These are phyloP conservation scores for Prunus mongolica DNA, from an alignment of 306 rosid species.

Conservation along the genomic window DNA sequence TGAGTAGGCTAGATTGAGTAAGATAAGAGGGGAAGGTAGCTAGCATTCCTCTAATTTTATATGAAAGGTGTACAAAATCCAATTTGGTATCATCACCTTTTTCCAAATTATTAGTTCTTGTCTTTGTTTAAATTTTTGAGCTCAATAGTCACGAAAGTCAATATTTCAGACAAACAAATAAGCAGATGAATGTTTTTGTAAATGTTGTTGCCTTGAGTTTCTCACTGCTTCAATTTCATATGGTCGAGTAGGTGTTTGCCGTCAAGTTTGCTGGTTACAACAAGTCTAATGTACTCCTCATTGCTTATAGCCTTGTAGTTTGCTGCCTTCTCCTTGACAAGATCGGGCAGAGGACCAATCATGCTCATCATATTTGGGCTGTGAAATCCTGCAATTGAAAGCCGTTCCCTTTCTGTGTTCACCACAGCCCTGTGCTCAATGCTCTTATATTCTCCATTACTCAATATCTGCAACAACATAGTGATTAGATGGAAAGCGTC, in stretches of 20 bases:
- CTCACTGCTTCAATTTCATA: conserved; percentile 4
- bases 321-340: not conserved
- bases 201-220: not conserved
- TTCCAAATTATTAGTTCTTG: too few species aligned
- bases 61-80: too few species aligned
- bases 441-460: conserved; percentile 28
- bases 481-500: not conserved
- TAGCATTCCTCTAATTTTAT: too few species aligned
- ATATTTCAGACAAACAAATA: too few species aligned
- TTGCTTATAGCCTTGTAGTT: conserved; percentile 13
- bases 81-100: too few species aligned
- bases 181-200: too few species aligned
- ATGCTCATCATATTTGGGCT: not conserved
- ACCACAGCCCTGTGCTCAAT: conserved; percentile 30
- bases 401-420: conserved; percentile 20
- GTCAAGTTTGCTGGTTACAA: conserved; percentile 13
- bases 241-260: conserved; percentile 8
- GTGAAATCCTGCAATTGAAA: conserved; percentile 24
- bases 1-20: too few species aligned
- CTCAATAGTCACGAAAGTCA: too few species aligned
- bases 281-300: conserved; percentile 7
- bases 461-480: conserved; percentile 11
- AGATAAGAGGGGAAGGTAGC: too few species aligned
- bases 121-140: too few species aligned
- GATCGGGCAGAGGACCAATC: conserved; percentile 21